These are phyloP conservation scores for Annona squamosa DNA, from an alignment of 164 flowering plant species.

Conservation along the genomic window DNA sequence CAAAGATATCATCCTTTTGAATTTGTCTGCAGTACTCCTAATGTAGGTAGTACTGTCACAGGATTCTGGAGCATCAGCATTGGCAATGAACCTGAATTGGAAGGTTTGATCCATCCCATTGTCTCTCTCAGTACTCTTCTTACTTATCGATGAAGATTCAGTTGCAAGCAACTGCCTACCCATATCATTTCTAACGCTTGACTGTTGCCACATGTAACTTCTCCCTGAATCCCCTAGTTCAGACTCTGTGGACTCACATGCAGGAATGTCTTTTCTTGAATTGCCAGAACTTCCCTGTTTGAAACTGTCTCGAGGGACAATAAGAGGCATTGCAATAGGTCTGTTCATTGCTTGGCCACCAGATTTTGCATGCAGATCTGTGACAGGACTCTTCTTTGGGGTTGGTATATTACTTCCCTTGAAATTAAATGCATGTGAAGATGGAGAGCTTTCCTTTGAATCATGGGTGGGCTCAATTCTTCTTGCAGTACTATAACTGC, in stretches of 20 bases:
- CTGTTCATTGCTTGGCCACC: slow-evolving; percentile 35
- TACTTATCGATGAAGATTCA: slow-evolving; percentile 26
- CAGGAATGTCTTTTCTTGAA: slow-evolving; percentile 44
- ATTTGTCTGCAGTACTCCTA: slow-evolving; percentile 33
- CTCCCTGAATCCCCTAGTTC: slow-evolving; percentile 43
- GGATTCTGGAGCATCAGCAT: slow-evolving; percentile 28
- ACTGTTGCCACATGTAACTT: slow-evolving; percentile 39
- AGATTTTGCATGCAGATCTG: slow-evolving; percentile 37
- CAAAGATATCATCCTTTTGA: slow-evolving; percentile 29
- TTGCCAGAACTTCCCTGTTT: slow-evolving; percentile 44
- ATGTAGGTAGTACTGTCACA: slow-evolving; percentile 13
- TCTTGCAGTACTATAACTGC: slow-evolving; percentile 71
- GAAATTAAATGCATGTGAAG: slow-evolving; percentile 24
- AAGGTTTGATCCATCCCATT: slow-evolving; percentile 30
- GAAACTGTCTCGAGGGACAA: slow-evolving; percentile 50
- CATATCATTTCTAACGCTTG: slow-evolving; percentile 40
- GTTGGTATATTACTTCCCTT: slow-evolving; percentile 26
- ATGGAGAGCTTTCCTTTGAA: slow-evolving; percentile 28
- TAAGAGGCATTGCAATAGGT: slow-evolving; percentile 41
- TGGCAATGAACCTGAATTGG: slow-evolving; percentile 22
- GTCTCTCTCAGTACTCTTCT: slow-evolving; percentile 31
- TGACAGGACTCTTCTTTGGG: slow-evolving; percentile 35
- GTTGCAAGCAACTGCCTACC: slow-evolving; percentile 30
- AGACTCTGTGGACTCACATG: slow-evolving; percentile 41
- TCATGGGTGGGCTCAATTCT: slow-evolving; percentile 25